A percentile compares a stretch with the other conserved stretches of the same genome.
Conservation (phyloP, 129 eudicot genomes). For the Sambucus nigra region DNA sequence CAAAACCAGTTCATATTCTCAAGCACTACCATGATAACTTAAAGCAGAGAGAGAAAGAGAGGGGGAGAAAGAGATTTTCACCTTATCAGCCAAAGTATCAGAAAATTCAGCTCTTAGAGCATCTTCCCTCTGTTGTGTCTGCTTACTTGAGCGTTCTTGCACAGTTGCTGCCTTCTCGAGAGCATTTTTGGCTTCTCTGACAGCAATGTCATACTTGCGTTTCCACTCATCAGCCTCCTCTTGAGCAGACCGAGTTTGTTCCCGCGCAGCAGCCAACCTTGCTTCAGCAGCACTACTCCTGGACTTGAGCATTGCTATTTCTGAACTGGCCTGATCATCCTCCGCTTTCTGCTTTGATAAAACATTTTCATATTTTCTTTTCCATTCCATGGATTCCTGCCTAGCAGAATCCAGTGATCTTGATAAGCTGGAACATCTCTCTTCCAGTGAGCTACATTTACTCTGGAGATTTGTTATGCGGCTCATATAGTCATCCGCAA, state of each 20-base stretch:
- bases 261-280: conserved; percentile 78
- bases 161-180: conserved; percentile 81
- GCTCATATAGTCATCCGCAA: conserved; percentile 63
- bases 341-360: conserved; percentile 53
- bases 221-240: conserved; percentile 98
- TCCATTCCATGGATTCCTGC: conserved; percentile 78
- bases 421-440: conserved; percentile 59
- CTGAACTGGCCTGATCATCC: conserved; percentile 60
- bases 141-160: conserved; percentile 62
- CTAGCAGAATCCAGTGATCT: conserved; percentile 55
- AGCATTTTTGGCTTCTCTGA: conserved; percentile 71
- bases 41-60: background rate
- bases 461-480: conserved; percentile 67
- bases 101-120: conserved; percentile 70
- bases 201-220: conserved; percentile 82
- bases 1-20: background rate
- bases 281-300: conserved; percentile 90
- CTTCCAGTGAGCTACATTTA: conserved; percentile 64
- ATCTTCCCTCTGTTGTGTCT: conserved; percentile 75
- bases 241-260: conserved; percentile 77
- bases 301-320: conserved; percentile 60
- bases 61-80: conserved; percentile 7
- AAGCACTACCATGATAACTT: background rate
- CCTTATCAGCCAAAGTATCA: conserved; percentile 66
- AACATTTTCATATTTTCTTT: conserved; percentile 59